Conservation (phyloP, 73 alveolate genomes). For the Symbiodinium pilosum region DNA sequence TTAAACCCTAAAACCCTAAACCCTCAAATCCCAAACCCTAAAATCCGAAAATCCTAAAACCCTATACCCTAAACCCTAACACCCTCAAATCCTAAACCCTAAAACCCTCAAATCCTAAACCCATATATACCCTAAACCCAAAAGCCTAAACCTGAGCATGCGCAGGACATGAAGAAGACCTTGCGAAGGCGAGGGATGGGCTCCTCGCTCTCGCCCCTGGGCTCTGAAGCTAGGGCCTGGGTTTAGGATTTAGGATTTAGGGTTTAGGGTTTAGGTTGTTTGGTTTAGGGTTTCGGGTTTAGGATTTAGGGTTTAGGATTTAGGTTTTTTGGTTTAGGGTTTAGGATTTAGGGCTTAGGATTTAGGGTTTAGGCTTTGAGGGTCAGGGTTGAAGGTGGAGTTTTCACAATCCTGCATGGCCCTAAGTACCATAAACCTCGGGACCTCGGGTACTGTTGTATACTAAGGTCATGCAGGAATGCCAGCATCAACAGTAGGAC, state of each 20-base stretch:
- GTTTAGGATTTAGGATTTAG: background rate
- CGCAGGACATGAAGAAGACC: background rate
- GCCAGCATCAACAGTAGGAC: background rate
- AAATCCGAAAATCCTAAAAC: too few relatives aligned
- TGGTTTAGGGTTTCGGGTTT: background rate
- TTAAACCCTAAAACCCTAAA: too few relatives aligned
- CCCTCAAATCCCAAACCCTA: too few relatives aligned
- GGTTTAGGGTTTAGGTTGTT: background rate
- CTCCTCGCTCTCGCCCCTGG: background rate
- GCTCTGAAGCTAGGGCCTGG: background rate
- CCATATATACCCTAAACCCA: background rate
- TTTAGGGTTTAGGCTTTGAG: background rate
- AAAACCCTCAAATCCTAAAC: too few relatives aligned
- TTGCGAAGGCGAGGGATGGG: background rate
- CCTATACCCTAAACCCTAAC: too few relatives aligned
- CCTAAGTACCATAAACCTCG: background rate
- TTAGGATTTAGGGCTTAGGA: background rate
- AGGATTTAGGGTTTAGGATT: background rate
- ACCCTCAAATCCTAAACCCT: too few relatives aligned
- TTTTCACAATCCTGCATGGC: background rate
- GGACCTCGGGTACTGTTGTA: background rate
- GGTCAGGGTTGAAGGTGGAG: background rate
- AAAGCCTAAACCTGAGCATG: background rate
- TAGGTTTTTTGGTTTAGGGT: background rate
- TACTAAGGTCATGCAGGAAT: background rate